phyloP scores from a whole-genome alignment of 306 rosid species.

The Begonia fuchsioides region DNA sequence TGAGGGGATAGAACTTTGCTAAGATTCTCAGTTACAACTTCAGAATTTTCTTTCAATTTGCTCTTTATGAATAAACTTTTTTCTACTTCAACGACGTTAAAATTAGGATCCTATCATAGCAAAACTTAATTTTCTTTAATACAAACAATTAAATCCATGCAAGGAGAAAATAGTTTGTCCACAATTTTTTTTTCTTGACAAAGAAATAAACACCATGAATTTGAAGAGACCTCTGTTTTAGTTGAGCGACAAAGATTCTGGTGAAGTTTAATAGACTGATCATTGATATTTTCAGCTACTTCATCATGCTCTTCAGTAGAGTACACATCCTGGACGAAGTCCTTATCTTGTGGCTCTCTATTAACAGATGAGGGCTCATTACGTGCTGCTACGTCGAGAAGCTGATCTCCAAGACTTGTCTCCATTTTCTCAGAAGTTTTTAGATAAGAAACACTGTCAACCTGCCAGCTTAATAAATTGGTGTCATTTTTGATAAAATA shows the following conservation, averaged over 20 bases:
- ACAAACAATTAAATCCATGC: conserved; percentile 1
- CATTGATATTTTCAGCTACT: conserved; percentile 19
- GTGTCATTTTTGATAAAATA: not conserved
- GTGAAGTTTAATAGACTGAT: conserved; percentile 16
- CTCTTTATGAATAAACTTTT: conserved; percentile 20
- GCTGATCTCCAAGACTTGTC: conserved; percentile 16
- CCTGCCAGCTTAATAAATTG: conserved; percentile 31
- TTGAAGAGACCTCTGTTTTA: conserved; percentile 2
- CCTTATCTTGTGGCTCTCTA: conserved; percentile 9
- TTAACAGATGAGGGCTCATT: conserved; percentile 12
- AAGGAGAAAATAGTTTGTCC: not conserved
- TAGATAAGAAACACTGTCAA: conserved; percentile 55
- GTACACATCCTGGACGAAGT: conserved; percentile 15
- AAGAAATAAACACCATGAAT: not conserved
- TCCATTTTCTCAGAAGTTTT: conserved; percentile 24
- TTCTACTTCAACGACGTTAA: conserved; percentile 15
- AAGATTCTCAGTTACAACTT: conserved; percentile 15
- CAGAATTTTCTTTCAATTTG: conserved; percentile 21
- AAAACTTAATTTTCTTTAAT: conserved; percentile 7
- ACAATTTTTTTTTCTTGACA: not conserved
- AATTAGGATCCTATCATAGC: conserved; percentile 27
- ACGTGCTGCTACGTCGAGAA: conserved; percentile 8
- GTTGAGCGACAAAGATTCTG: conserved; percentile 12
- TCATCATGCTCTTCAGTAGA: conserved; percentile 18
- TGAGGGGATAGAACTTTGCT: conserved; percentile 6